Percentiles rank a stretch among this genome's conserved stretches.
These are phyloP conservation scores for Tylopilus intermedius DNA, from an alignment of 768 basidiomycete genomes.

Conservation along the genomic window DNA sequence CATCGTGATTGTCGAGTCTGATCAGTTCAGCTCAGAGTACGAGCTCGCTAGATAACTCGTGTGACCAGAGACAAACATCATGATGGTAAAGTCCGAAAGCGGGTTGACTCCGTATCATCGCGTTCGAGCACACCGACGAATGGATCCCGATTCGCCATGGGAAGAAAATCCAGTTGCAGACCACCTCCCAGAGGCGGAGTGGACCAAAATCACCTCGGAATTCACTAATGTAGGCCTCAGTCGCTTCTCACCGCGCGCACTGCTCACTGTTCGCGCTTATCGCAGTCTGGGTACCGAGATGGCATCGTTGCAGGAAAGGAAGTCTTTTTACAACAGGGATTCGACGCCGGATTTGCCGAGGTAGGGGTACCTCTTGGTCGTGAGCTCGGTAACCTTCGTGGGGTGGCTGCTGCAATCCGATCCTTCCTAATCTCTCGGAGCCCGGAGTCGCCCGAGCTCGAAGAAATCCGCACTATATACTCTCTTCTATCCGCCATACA, in stretches of 20 bases:
- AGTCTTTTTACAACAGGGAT: conserved; percentile 79
- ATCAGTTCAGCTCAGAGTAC: not conserved
- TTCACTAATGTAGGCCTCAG: conserved; percentile 59
- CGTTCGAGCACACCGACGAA: not conserved
- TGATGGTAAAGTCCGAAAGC: too few species aligned
- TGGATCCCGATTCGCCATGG: conserved; percentile 52
- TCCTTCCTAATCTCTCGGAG: conserved; percentile 43
- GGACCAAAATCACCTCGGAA: conserved; percentile 60
- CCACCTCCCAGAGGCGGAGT: conserved; percentile 48
- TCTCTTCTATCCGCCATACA: conserved; percentile 53
- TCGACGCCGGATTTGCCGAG: conserved; percentile 76
- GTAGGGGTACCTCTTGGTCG: conserved; percentile 72
- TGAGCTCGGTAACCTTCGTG: conserved; percentile 74
- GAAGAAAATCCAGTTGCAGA: conserved; percentile 40
- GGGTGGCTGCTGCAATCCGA: conserved; percentile 59
- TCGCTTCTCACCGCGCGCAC: not conserved
- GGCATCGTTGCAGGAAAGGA: conserved; percentile 93
- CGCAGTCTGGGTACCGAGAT: conserved; percentile 90
- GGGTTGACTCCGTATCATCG: not conserved
- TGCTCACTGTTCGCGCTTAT: not conserved
- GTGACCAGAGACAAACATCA: not conserved
- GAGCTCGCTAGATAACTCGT: not conserved
- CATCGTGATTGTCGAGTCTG: too few species aligned
- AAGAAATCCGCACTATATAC: conserved; percentile 51
- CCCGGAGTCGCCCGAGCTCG: conserved; percentile 17